A percentile compares a stretch with the other conserved stretches of the same genome.
Evolutionary conservation across 164 flowering plant genomes (phyloP).

Genomic region (Houttuynia cordata): DNA sequence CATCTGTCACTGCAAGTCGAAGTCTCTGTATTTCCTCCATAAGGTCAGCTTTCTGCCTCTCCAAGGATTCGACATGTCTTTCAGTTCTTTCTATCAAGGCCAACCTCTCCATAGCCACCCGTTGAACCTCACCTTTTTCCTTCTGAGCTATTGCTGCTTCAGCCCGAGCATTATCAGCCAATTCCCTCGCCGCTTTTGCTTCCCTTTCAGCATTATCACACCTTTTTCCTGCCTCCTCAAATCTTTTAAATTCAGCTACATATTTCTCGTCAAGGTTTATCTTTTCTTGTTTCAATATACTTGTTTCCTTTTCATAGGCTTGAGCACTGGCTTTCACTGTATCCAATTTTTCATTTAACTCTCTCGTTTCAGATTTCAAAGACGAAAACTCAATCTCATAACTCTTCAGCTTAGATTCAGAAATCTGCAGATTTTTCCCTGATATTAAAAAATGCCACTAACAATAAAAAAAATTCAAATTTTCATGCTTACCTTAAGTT

Average conservation of each 20-base stretch:
- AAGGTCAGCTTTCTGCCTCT: slow-evolving; percentile 50
- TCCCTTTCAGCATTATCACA: slow-evolving; percentile 74
- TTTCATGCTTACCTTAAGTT: slow-evolving; percentile 49
- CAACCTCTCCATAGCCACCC: slow-evolving; percentile 69
- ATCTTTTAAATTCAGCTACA: slow-evolving; percentile 52
- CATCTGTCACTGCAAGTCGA: slow-evolving; percentile 59
- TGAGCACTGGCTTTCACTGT: slow-evolving; percentile 46
- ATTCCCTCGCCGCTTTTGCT: slow-evolving; percentile 68
- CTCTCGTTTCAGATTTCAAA: slow-evolving; percentile 49
- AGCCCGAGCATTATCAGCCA: slow-evolving; percentile 77
- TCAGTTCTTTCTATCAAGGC: slow-evolving; percentile 72
- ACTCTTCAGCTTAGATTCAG: slow-evolving; percentile 60
- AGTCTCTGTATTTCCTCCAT: slow-evolving; percentile 37
- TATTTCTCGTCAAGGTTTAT: slow-evolving; percentile 64
- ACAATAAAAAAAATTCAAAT: too few species aligned
- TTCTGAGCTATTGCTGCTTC: slow-evolving; percentile 62
- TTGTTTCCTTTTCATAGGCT: slow-evolving; percentile 65
- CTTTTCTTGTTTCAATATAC: slow-evolving; percentile 67
- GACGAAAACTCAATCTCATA: slow-evolving; percentile 52
- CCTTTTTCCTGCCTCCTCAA: slow-evolving; percentile 76
- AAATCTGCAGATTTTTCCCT: slow-evolving; percentile 41
- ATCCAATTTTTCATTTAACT: slow-evolving; percentile 54
- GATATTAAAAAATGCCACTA: not conserved
- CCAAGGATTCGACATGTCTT: slow-evolving; percentile 63
- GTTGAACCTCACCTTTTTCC: slow-evolving; percentile 63